Evolutionary conservation across 805 yeast genomes (phyloP).

Genomic region (Ogataea minuta): DNA sequence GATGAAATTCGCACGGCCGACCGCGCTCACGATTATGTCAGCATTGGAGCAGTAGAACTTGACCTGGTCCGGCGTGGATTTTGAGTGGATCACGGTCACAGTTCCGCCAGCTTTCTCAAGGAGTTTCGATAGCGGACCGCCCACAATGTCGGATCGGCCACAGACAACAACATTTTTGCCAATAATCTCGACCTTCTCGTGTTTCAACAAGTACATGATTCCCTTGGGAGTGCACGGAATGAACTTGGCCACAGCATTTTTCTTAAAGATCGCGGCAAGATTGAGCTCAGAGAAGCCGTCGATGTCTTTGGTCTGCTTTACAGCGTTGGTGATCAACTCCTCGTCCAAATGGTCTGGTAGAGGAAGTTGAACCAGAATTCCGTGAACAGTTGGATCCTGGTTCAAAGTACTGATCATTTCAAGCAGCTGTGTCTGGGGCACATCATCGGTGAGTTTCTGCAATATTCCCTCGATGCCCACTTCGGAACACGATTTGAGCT

Average conservation of each 20-base stretch:
- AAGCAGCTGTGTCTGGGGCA: constrained; percentile 59
- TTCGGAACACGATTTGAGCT: constrained; percentile 83
- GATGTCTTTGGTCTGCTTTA: constrained; percentile 81
- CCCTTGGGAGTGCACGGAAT: constrained; percentile 97
- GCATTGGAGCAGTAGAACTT: constrained; percentile 56
- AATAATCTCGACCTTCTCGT: constrained; percentile 61
- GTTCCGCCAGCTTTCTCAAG: constrained; percentile 80
- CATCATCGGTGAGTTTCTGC: constrained; percentile 60
- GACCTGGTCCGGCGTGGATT: constrained; percentile 58
- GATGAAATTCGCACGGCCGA: constrained; percentile 82
- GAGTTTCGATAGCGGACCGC: constrained; percentile 86
- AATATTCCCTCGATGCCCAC: constrained; percentile 72
- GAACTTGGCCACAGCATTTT: constrained; percentile 79
- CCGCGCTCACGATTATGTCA: constrained; percentile 88
- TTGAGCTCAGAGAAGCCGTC: constrained; percentile 92
- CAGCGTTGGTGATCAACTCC: constrained; percentile 74
- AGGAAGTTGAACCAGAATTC: constrained; percentile 87
- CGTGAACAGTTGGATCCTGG: constrained; percentile 75
- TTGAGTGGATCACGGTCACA: constrained; percentile 83
- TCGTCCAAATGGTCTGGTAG: constrained; percentile 80
- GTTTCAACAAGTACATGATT: constrained; percentile 72
- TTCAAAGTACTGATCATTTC: constrained; percentile 62
- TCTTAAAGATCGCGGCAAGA: constrained; percentile 86
- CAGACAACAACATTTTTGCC: constrained; percentile 88
- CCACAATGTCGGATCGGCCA: constrained; percentile 95